Conservation (phyloP, 2,329 filamentous ascomycete genomes). For the Ophiostoma quercus region DNA sequence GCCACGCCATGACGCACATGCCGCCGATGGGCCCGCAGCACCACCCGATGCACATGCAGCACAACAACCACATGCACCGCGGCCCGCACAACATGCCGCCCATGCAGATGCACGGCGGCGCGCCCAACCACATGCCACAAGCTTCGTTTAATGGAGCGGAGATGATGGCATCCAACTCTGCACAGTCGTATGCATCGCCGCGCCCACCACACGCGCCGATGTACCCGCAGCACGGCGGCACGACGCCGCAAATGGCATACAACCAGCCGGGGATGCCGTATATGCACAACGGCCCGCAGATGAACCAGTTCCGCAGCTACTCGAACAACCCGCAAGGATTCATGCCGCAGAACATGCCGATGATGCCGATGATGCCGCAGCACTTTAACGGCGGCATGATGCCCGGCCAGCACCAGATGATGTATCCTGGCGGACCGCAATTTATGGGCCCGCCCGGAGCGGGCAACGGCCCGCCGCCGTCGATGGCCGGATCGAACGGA, state of each 20-base stretch:
- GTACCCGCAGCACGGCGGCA: slow-evolving; percentile 64
- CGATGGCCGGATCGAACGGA: slow-evolving; percentile 63
- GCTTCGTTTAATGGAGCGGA: slow-evolving; percentile 64
- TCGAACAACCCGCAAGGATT: slow-evolving; percentile 71
- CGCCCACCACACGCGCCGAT: slow-evolving; percentile 66
- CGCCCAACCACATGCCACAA: slow-evolving; percentile 62
- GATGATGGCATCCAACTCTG: slow-evolving; percentile 81
- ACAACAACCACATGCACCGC: slow-evolving; percentile 60
- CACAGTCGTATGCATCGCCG: slow-evolving; percentile 80
- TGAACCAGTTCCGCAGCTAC: slow-evolving; percentile 64
- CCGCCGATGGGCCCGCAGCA: slow-evolving; percentile 75
- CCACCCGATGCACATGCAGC: slow-evolving; percentile 70
- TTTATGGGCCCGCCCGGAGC: slow-evolving; percentile 56
- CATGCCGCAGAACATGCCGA: slow-evolving; percentile 63
- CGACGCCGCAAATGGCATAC: slow-evolving; percentile 65
- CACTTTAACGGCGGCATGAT: slow-evolving; percentile 73
- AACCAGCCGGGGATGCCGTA: slow-evolving; percentile 65
- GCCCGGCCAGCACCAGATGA: slow-evolving; percentile 64
- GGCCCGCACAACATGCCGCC: slow-evolving; percentile 66
- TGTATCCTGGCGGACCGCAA: slow-evolving; percentile 68
- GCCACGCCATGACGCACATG: slow-evolving; percentile 58
- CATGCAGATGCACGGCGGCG: slow-evolving; percentile 63
- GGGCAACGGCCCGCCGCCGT: slow-evolving; percentile 39
- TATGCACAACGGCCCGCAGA: slow-evolving; percentile 65
- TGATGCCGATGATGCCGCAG: slow-evolving; percentile 79